Evolutionary conservation across 345 rosid genomes (phyloP).

Genomic region (Corchorus olitorius): DNA sequence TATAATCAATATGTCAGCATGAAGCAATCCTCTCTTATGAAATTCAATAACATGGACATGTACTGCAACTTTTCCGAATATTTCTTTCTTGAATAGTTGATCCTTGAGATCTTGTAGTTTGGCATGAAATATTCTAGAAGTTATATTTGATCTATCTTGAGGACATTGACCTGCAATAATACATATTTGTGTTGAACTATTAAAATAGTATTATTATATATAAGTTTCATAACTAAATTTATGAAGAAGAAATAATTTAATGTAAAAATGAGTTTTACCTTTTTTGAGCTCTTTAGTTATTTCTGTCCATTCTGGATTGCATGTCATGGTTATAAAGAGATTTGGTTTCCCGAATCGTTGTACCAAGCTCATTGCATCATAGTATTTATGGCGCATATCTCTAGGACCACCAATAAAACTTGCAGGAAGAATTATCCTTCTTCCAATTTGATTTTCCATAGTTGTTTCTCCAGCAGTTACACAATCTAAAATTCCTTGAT

Average conservation of each 20-base stretch:
- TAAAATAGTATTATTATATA: too few relatives aligned
- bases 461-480: background rate
- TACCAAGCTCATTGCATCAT: background rate
- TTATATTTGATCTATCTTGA: background rate
- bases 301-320: background rate
- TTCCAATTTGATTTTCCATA: background rate
- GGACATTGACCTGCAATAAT: background rate
- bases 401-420: background rate
- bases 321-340: background rate
- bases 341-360: background rate
- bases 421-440: background rate
- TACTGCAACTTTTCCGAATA: background rate
- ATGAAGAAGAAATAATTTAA: too few relatives aligned
- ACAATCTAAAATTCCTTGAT: background rate
- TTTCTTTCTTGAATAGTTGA: background rate
- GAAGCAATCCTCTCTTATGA: background rate
- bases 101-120: background rate
- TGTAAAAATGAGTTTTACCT: too few relatives aligned
- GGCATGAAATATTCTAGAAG: too few relatives aligned
- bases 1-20: background rate
- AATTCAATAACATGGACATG: slow-evolving; percentile 1
- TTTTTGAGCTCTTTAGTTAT: background rate
- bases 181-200: too few relatives aligned
- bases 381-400: background rate
- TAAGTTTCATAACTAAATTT: too few relatives aligned